Evolutionary conservation across 2,329 filamentous ascomycete species (phyloP), one percentile per base, ranked within the genome.

Genomic region (Colletotrichum sojae): DNA sequence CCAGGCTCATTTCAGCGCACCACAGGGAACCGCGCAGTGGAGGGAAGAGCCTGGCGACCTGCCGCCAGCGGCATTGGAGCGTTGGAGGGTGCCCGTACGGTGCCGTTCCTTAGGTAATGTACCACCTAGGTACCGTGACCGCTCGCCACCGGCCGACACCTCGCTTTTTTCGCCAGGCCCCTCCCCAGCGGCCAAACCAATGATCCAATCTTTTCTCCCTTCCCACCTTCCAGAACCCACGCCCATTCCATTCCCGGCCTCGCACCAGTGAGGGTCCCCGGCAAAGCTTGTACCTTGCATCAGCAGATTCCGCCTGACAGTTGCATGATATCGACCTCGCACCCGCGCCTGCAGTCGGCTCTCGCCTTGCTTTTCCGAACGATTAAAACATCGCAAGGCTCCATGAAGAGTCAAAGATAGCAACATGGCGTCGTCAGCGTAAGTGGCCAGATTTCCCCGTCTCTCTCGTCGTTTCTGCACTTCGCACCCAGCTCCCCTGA

Each of bases 391-490:
- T 66, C 49, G 49, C 31, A 55, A 66, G 66, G 55, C 66, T 69
- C 66, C 62, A 69, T 69, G 66, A 69, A 59, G 40, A 58, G 51
- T 63, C 55, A 56, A 36, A 43, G 52, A 49, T 70, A 60, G 60
- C 61, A 69, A 49, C 52, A 76, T 78, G 76, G 70, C 75, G 59
- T 76, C 75, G 20, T 72, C 75, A 58, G 72, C 72, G 76, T 77
- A 68, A 71, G 76, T 75, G 52, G 52, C 54, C 64, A 52, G 62
- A 69, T 63, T 20, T 25, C 22, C 22, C 27, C 45, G 27, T 45
- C n/a, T n/a, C 27, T 8, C 27, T 51, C 49, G 20, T 20, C 49
- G 16, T 55, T 48, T 56, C 63, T 25, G 40, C 13, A 25, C 27
- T 16, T 58, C 40, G 43, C n/a, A 18, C 12, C 51, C 53, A 56